Evolutionary conservation across 2,329 filamentous ascomycete species (phyloP).

Genomic region (Talaromyces sp.): DNA sequence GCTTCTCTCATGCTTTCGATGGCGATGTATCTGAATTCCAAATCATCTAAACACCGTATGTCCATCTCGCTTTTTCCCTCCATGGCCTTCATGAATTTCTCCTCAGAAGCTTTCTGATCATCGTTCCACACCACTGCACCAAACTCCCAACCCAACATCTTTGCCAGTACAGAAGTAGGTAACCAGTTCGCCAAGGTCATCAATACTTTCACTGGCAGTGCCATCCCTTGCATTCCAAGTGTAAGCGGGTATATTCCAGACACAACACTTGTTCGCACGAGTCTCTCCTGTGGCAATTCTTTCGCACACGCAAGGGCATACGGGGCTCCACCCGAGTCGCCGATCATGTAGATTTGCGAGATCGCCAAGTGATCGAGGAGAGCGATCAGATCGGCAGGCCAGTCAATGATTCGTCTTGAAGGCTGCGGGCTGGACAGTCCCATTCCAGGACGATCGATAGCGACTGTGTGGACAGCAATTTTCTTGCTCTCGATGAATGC

Average conservation of each 20-base stretch:
- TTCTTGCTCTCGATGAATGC: background rate
- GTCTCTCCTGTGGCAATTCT: slow-evolving; percentile 3
- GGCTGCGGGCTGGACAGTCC: slow-evolving; percentile 6
- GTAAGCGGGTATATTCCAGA: slow-evolving; percentile 5
- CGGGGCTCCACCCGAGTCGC: slow-evolving; percentile 8
- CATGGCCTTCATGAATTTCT: slow-evolving; percentile 1
- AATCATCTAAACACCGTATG: background rate
- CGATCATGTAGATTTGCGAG: slow-evolving; percentile 7
- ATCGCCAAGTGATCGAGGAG: slow-evolving; percentile 8
- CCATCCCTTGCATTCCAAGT: slow-evolving; percentile 6
- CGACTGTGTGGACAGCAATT: background rate
- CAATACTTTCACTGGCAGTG: background rate
- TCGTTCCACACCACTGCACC: slow-evolving; percentile 1
- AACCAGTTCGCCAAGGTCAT: slow-evolving; percentile 6
- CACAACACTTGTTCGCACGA: slow-evolving; percentile 4
- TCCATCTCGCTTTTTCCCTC: slow-evolving; percentile 2
- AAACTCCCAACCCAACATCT: slow-evolving; percentile 2
- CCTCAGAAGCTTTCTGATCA: slow-evolving; percentile 5
- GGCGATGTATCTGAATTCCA: background rate
- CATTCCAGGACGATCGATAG: slow-evolving; percentile 1
- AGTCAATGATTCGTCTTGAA: slow-evolving; percentile 10
- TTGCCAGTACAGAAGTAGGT: slow-evolving; percentile 1
- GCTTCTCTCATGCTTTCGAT: slow-evolving; percentile 6
- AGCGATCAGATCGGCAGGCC: slow-evolving; percentile 11
- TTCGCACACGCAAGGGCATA: slow-evolving; percentile 13